A percentile compares a stretch with the other conserved stretches of the same genome.
phyloP scores from a whole-genome alignment of 176 grass and related monocot genomes.

The Phoenix roebelenii region DNA sequence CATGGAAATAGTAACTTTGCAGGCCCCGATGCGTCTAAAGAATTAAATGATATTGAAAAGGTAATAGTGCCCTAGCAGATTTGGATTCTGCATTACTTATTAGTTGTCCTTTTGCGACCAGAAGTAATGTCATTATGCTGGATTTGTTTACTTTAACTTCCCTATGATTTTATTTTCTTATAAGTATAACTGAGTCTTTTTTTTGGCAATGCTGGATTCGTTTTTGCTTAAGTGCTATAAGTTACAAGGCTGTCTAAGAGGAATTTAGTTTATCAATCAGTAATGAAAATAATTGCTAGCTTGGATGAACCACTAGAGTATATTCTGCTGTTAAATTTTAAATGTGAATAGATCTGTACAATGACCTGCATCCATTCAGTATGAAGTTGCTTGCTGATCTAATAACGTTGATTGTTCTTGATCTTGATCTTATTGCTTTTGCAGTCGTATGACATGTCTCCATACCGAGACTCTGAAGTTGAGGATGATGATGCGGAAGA shows the following conservation, averaged over 20 bases:
- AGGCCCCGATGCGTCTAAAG: conserved; percentile 15
- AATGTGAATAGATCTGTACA: too few relatives aligned
- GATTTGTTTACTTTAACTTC: conserved; percentile 3
- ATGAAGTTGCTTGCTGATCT: conserved; percentile 3
- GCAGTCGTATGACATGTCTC: conserved; percentile 64
- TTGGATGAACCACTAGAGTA: too few relatives aligned
- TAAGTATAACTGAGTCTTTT: too few relatives aligned
- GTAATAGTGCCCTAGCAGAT: conserved; percentile 9
- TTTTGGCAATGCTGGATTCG: too few relatives aligned
- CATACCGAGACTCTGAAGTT: conserved; percentile 60
- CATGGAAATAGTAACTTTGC: conserved; percentile 19
- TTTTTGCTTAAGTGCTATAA: too few relatives aligned
- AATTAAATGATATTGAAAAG: conserved; percentile 21
- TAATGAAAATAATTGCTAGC: too few relatives aligned
- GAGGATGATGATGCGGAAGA: conserved; percentile 24
- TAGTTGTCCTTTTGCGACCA: conserved; percentile 10
- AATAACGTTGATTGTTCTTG: conserved; percentile 14
- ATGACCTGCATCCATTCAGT: not conserved
- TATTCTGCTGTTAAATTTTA: too few relatives aligned
- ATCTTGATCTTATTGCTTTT: conserved; percentile 9
- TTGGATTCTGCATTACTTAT: conserved; percentile 2
- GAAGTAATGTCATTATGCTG: not conserved
- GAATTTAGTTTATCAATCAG: too few relatives aligned
- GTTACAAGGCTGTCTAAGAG: too few relatives aligned
- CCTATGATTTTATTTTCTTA: too few relatives aligned